These are phyloP conservation scores for Groenewaldozyma auringiensis DNA, from an alignment of 1,139 yeast species.

Conservation along the genomic window DNA sequence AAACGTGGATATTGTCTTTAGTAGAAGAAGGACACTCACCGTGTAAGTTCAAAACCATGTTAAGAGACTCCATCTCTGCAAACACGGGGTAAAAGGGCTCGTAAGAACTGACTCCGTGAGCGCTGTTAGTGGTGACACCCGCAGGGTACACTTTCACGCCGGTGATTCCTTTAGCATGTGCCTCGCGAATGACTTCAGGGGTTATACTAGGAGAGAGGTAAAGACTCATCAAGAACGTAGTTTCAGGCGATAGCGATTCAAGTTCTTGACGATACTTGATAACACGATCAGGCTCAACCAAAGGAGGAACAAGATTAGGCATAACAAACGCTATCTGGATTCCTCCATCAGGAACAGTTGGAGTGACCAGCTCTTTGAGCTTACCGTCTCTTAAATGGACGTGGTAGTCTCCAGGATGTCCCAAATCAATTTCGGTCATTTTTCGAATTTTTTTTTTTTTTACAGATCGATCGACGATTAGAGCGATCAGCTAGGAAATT, in stretches of 20 bases:
- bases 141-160: slow-evolving; percentile 95
- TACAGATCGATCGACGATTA: no score
- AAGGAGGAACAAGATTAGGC: slow-evolving; percentile 95
- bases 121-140: slow-evolving; percentile 96
- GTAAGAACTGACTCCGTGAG: slow-evolving; percentile 86
- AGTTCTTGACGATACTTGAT: slow-evolving; percentile 59
- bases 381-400: slow-evolving; percentile 91
- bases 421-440: slow-evolving; percentile 43
- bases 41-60: slow-evolving; percentile 75
- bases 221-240: slow-evolving; percentile 86
- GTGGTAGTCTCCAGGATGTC: slow-evolving; percentile 90
- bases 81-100: slow-evolving; percentile 81
- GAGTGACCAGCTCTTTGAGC: slow-evolving; percentile 88
- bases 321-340: slow-evolving; percentile 83
- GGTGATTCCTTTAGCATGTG: slow-evolving; percentile 64
- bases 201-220: slow-evolving; percentile 72
- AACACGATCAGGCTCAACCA: slow-evolving; percentile 72
- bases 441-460: no score
- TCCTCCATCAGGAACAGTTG: slow-evolving; percentile 87
- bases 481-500: no score
- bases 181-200: slow-evolving; percentile 74
- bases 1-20: slow-evolving; percentile 57
- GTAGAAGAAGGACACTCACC: slow-evolving; percentile 76
- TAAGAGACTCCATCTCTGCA: slow-evolving; percentile 72
- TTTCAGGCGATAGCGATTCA: slow-evolving; percentile 64